A percentile compares a stretch with the other conserved stretches of the same genome.
phyloP scores from a whole-genome alignment of 2,329 filamentous ascomycete species.

The Cytospora schulzeri region DNA sequence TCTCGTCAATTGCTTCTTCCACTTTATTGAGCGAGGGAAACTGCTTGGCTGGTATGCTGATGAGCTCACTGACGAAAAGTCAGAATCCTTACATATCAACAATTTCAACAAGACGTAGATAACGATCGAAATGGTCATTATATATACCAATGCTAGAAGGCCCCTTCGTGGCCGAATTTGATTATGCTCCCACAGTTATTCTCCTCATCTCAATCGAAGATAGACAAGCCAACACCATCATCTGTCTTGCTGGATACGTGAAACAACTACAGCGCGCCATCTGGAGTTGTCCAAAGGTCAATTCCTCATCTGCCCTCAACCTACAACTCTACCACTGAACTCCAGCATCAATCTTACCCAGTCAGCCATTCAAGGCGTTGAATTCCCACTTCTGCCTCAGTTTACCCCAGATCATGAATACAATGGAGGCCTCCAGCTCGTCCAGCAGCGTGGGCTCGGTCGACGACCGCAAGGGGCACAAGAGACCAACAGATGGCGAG shows the following conservation, averaged over 20 bases:
- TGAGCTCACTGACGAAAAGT: neutral
- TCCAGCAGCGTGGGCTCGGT: conserved; percentile 13
- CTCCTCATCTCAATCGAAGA: too few relatives aligned
- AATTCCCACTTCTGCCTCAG: neutral
- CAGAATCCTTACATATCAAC: neutral
- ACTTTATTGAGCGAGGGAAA: neutral
- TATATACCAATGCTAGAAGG: neutral
- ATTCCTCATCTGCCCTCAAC: neutral
- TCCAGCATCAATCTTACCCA: neutral
- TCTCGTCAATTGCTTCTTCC: neutral
- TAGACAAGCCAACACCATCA: too few relatives aligned
- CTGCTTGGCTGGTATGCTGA: neutral
- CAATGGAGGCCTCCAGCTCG: conserved; percentile 11
- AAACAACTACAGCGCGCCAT: too few relatives aligned
- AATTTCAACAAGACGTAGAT: neutral
- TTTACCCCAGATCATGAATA: neutral
- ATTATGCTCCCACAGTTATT: too few relatives aligned
- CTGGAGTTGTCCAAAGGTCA: neutral
- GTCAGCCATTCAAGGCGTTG: neutral
- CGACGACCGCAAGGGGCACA: conserved; percentile 8
- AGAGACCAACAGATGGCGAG: conserved; percentile 10
- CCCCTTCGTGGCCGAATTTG: neutral
- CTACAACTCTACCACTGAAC: neutral
- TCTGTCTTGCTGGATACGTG: too few relatives aligned
- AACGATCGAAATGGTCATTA: neutral